A percentile compares a stretch with the other conserved stretches of the same genome.
Evolutionary conservation across 192 early-diverging fungal genomes (phyloP).

Genomic region (Backusella australiensis): DNA sequence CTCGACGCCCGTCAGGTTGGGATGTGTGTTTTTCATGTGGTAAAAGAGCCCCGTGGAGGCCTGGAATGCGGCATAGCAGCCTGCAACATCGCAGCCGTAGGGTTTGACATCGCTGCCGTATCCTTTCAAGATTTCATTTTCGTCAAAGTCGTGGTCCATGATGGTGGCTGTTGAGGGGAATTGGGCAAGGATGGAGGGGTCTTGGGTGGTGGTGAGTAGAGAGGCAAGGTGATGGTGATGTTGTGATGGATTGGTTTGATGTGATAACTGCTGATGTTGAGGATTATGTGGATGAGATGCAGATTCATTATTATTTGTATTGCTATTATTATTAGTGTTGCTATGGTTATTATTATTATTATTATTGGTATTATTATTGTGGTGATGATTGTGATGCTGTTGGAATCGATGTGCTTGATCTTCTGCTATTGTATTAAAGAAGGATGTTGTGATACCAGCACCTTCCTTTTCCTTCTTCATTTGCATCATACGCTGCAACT

Average conservation of each 20-base stretch:
- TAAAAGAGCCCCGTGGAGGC: conserved; percentile 39
- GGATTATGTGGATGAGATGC: background rate
- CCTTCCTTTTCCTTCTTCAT: conserved; percentile 20
- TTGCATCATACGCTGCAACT: conserved; percentile 60
- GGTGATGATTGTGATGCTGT: background rate
- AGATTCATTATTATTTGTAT: background rate
- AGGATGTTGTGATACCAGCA: background rate
- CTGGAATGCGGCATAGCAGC: conserved; percentile 25
- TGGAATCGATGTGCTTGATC: conserved; percentile 7
- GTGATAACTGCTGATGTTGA: background rate
- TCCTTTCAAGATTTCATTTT: conserved; percentile 9
- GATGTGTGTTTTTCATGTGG: conserved; percentile 39
- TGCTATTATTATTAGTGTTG: background rate
- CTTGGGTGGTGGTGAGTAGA: background rate
- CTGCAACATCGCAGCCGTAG: conserved; percentile 39
- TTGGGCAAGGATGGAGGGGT: conserved; percentile 32
- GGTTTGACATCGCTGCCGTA: conserved; percentile 20
- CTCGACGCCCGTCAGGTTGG: conserved; percentile 18
- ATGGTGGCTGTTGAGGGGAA: conserved; percentile 5
- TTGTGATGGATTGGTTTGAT: background rate
- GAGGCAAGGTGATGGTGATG: conserved; percentile 1
- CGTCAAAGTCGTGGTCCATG: background rate
- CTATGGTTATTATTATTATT: background rate
- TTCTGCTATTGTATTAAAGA: conserved; percentile 9
- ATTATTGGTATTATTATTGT: background rate